Percentiles rank a stretch among this genome's conserved stretches.
Evolutionary conservation across 441 rosid species (phyloP).

Genomic region (Gossypium davidsonii): DNA sequence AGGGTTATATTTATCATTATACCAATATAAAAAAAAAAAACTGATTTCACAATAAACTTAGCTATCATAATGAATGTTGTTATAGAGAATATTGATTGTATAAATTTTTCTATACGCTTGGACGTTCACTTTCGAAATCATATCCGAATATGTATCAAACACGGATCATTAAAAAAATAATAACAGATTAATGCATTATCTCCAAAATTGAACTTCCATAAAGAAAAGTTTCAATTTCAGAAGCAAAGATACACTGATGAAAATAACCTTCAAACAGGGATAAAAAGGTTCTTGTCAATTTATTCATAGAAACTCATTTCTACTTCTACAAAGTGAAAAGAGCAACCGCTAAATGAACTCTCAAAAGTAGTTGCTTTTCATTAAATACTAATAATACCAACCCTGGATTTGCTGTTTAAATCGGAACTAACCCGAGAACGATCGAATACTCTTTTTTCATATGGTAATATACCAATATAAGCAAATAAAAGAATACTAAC

Average conservation of each 20-base stretch:
- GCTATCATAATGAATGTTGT: too few species aligned
- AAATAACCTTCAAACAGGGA: neutral
- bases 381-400: neutral
- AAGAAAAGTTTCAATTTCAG: neutral
- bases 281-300: neutral
- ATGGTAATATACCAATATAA: neutral
- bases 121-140: too few species aligned
- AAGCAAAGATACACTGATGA: neutral
- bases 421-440: constrained; percentile 13
- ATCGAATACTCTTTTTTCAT: constrained; percentile 2
- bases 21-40: too few species aligned
- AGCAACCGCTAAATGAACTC: constrained; percentile 17
- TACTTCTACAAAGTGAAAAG: constrained; percentile 10
- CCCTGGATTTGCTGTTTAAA: constrained; percentile 16
- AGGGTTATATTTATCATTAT: too few species aligned
- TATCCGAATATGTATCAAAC: too few species aligned
- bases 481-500: constrained; percentile 26
- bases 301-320: constrained; percentile 19
- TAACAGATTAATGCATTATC: neutral
- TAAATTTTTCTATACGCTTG: too few species aligned
- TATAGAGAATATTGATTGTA: too few species aligned
- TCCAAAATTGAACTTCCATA: neutral
- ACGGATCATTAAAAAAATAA: too few species aligned
- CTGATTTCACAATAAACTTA: too few species aligned
- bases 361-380: constrained; percentile 17